Percentiles rank a stretch among this genome's conserved stretches.
Evolutionary conservation across 192 early-diverging fungal genomes (phyloP).

Genomic region (Entrophospora sp.): DNA sequence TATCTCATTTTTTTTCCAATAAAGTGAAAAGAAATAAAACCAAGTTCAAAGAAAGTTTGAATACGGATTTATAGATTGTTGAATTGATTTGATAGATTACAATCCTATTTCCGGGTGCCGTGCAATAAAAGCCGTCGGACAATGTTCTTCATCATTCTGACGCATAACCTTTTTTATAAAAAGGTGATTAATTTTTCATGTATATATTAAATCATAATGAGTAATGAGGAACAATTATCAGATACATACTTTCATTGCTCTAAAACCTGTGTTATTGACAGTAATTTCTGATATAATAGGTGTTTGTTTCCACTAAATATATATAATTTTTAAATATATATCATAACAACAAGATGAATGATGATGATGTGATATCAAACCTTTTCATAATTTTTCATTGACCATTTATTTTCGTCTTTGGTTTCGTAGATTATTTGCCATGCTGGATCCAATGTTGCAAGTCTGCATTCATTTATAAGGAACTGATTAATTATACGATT

Average conservation of each 20-base stretch:
- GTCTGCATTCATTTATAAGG: slow-evolving; percentile 41
- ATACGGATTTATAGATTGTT: too few species aligned
- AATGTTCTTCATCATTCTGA: slow-evolving; percentile 44
- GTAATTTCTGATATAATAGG: slow-evolving; percentile 33
- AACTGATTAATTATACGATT: slow-evolving; percentile 46
- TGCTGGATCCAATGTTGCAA: slow-evolving; percentile 37
- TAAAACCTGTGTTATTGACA: slow-evolving; percentile 32
- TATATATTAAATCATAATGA: not conserved
- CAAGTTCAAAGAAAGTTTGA: not conserved
- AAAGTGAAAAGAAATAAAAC: too few species aligned
- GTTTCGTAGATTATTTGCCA: slow-evolving; percentile 46
- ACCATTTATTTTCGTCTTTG: slow-evolving; percentile 49
- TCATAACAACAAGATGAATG: not conserved
- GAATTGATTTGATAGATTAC: too few species aligned
- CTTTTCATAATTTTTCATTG: slow-evolving; percentile 53
- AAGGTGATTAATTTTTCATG: too few species aligned
- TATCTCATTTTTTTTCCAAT: not conserved
- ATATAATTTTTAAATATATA: not conserved
- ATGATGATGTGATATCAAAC: slow-evolving; percentile 14
- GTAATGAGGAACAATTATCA: not conserved
- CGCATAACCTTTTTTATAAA: slow-evolving; percentile 32
- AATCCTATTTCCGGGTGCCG: slow-evolving; percentile 38
- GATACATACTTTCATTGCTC: slow-evolving; percentile 42
- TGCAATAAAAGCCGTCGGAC: slow-evolving; percentile 39
- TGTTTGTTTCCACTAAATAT: slow-evolving; percentile 38